Evolutionary conservation across 2,329 filamentous ascomycete genomes (phyloP).

Genomic region (Apiospora malaysiana): DNA sequence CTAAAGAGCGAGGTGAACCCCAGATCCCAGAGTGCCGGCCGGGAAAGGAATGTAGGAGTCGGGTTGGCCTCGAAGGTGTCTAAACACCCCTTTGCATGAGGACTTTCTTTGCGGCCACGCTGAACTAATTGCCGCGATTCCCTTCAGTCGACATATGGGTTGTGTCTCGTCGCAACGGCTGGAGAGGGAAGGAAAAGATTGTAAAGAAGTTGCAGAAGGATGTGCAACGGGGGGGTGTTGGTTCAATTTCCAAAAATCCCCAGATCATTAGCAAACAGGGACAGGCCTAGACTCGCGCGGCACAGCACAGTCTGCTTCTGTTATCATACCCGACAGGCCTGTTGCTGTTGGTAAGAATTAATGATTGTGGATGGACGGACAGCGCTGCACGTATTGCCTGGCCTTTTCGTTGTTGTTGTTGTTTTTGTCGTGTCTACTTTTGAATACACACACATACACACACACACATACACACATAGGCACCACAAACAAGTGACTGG

Average conservation of each 20-base stretch:
- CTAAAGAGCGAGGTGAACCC: constrained; percentile 3
- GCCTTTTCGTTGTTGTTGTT: no score
- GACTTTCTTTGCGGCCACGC: constrained; percentile 7
- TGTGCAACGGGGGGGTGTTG: constrained; percentile 8
- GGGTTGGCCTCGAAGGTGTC: constrained; percentile 7
- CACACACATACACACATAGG: no score
- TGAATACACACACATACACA: not conserved
- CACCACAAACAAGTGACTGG: constrained; percentile 3
- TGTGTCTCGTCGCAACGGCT: constrained; percentile 13
- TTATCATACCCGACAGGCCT: constrained; percentile 8
- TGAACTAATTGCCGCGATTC: constrained; percentile 11
- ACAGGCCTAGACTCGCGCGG: constrained; percentile 16
- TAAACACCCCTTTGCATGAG: constrained; percentile 11
- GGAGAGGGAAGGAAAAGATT: constrained; percentile 1
- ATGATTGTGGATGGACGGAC: not conserved
- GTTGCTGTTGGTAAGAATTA: not conserved
- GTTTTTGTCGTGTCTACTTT: not conserved
- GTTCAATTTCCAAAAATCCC: constrained; percentile 14
- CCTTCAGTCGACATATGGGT: constrained; percentile 9
- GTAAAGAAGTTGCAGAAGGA: constrained; percentile 1
- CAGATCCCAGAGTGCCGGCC: constrained; percentile 9
- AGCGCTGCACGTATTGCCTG: constrained; percentile 3
- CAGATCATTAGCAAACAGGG: constrained; percentile 18
- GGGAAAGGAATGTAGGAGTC: constrained; percentile 12
- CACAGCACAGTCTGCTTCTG: not conserved